Conservation (phyloP, 2,329 filamentous ascomycete genomes). For the Colletotrichum karsti region DNA sequence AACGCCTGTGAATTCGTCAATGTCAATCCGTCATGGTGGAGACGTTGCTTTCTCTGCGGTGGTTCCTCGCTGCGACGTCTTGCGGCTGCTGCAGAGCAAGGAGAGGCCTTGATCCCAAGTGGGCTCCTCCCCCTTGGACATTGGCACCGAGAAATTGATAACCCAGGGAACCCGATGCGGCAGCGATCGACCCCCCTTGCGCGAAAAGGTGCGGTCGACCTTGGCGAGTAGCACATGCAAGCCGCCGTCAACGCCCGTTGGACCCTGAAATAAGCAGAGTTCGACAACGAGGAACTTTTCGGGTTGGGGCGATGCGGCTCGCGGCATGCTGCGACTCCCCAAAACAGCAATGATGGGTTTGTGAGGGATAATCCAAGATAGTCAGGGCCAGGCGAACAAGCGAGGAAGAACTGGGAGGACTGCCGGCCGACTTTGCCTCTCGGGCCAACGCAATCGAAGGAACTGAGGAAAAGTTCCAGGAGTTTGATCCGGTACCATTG, state of each 20-base stretch:
- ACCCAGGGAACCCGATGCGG: conserved; percentile 19
- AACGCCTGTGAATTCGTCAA: not conserved
- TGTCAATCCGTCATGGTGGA: conserved; percentile 24
- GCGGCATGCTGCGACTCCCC: conserved; percentile 2
- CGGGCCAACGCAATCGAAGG: not conserved
- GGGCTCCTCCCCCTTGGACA: no score
- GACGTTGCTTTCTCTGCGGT: not conserved
- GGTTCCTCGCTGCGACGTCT: not conserved
- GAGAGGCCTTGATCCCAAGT: conserved; percentile 8
- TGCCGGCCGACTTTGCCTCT: not conserved
- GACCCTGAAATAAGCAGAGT: conserved; percentile 24
- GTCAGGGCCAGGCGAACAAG: not conserved
- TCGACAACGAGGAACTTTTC: not conserved
- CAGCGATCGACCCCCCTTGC: conserved; percentile 21
- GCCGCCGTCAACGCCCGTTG: conserved; percentile 21
- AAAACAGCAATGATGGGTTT: not conserved
- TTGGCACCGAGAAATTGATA: no score
- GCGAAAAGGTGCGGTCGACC: not conserved
- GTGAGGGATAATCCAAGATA: not conserved
- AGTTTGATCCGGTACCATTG: not conserved
- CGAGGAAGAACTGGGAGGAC: not conserved
- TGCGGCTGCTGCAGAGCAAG: conserved; percentile 12
- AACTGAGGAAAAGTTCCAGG: not conserved
- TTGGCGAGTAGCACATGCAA: conserved; percentile 27
- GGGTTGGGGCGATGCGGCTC: not conserved